phyloP scores from a whole-genome alignment of 2,329 filamentous ascomycete genomes.

The Gnomoniopsis smithogilvyi region DNA sequence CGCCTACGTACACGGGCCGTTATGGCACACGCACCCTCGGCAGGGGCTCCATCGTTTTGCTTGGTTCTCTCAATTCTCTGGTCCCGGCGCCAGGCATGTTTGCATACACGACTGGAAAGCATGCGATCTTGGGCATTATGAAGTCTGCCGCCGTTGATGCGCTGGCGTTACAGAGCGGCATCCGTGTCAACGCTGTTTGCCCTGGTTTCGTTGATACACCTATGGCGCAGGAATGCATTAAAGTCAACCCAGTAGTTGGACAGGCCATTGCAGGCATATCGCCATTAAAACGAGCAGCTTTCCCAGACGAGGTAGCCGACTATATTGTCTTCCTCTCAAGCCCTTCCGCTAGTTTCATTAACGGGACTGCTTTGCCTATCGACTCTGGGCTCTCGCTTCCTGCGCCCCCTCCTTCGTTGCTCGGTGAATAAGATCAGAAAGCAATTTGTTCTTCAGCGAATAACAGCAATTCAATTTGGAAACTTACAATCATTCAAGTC shows the following conservation, averaged over 20 bases:
- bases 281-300: constrained; percentile 12
- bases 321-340: constrained; percentile 18
- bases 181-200: constrained; percentile 31
- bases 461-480: too few relatives aligned
- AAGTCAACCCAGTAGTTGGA: constrained; percentile 14
- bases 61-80: background rate
- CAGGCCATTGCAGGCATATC: constrained; percentile 13
- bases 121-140: background rate
- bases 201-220: constrained; percentile 29
- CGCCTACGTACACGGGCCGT: background rate
- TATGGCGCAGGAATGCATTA: constrained; percentile 23
- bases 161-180: constrained; percentile 25
- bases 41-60: constrained; percentile 1
- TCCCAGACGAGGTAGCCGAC: constrained; percentile 19
- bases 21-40: background rate
- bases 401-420: background rate
- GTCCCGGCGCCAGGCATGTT: background rate
- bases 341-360: constrained; percentile 16
- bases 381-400: background rate
- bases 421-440: background rate
- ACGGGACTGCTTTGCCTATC: constrained; percentile 6
- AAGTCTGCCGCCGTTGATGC: background rate
- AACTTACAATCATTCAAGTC: too few relatives aligned
- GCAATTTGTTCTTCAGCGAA: background rate
- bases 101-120: background rate